Percentiles rank a stretch among this genome's conserved stretches.
phyloP scores from a whole-genome alignment of 2,329 filamentous ascomycete genomes.

The Pseudocercospora musae region DNA sequence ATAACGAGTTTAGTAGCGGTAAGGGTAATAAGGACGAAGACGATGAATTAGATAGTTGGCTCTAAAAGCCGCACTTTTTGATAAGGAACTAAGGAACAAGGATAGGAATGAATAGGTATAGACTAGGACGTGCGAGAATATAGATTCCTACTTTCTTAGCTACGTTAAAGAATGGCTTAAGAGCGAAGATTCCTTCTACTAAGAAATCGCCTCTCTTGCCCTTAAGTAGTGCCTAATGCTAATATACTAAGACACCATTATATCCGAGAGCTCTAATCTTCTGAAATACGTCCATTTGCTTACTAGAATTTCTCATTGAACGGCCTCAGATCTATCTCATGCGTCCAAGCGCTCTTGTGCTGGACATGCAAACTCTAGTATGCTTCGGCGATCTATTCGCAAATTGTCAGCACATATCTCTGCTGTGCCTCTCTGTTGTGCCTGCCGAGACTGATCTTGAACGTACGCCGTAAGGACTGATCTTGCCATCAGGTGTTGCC shows the following conservation, averaged over 20 bases:
- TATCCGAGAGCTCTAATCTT: slow-evolving; percentile 80
- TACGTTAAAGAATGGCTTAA: slow-evolving; percentile 73
- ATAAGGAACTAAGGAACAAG: no score
- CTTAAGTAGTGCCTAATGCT: slow-evolving; percentile 75
- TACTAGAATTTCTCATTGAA: neutral
- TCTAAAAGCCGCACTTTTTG: no score
- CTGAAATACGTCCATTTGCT: slow-evolving; percentile 75
- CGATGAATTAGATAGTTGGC: no score
- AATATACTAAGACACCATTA: slow-evolving; percentile 75
- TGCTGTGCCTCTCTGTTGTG: neutral
- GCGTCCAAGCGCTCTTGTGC: neutral
- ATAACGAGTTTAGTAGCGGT: no score
- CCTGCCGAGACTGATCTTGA: no score
- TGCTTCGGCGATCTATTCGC: neutral
- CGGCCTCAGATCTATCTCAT: neutral
- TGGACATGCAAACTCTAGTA: neutral
- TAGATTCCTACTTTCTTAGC: slow-evolving; percentile 72
- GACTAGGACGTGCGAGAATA: slow-evolving; percentile 56
- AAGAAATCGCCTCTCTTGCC: slow-evolving; percentile 67
- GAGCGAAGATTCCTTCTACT: slow-evolving; percentile 68
- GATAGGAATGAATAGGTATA: no score
- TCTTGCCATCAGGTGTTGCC: neutral
- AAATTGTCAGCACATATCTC: neutral
- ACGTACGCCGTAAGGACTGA: neutral
- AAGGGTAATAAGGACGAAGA: no score